A percentile compares a stretch with the other conserved stretches of the same genome.
Conservation (phyloP, 225 moss, liverwort and hornwort species). For the Straminergon stramineum region DNA sequence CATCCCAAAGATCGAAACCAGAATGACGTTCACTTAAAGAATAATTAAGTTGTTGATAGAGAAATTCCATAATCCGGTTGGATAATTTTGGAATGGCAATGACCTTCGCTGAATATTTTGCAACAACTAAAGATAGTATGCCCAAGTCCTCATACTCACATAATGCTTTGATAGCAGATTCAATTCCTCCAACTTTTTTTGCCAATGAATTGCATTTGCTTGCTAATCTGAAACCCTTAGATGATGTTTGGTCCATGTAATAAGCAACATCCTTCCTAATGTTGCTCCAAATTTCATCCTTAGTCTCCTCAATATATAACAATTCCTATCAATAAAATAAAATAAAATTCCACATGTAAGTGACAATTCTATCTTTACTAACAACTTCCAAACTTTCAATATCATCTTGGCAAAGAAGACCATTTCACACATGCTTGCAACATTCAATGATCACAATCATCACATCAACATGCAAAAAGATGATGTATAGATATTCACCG, state of each 20-base stretch:
- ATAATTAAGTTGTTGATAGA: background rate
- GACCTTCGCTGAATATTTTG: background rate
- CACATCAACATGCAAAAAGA: too few species aligned
- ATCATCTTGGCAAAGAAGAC: accelerated
- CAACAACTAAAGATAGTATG: background rate
- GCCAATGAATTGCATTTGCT: background rate
- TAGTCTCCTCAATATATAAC: too few species aligned
- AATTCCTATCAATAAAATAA: too few species aligned
- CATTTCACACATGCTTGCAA: background rate
- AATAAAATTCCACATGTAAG: accelerated
- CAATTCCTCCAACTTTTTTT: background rate
- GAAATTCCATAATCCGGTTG: background rate
- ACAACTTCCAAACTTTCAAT: background rate
- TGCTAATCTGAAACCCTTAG: background rate
- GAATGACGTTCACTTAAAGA: too few species aligned
- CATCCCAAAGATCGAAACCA: too few species aligned
- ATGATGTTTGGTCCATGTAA: background rate
- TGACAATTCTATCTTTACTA: too few species aligned
- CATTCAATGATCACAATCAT: background rate
- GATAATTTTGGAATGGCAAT: background rate
- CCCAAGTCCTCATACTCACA: background rate
- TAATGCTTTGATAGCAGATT: background rate
- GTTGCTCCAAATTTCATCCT: accelerated
- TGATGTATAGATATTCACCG: background rate
- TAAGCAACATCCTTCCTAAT: background rate